Evolutionary conservation across 345 rosid genomes (phyloP).

Genomic region (Eutrema heterophyllum): DNA sequence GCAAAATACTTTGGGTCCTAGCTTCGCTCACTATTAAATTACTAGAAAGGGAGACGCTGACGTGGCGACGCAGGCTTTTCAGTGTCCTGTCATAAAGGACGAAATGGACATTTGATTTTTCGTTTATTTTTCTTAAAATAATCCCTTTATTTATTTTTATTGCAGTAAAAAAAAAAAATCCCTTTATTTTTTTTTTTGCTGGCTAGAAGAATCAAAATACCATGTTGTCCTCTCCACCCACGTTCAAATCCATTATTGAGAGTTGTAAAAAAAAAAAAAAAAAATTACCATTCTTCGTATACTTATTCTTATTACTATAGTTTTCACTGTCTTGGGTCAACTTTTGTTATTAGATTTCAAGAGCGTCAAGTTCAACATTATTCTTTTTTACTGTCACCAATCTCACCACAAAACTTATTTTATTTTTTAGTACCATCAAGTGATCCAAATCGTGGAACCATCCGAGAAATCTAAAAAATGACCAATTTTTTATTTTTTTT

Average conservation of each 20-base stretch:
- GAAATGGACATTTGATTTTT: slow-evolving; percentile 20
- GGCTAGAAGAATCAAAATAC: neutral
- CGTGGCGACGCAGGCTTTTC: slow-evolving; percentile 35
- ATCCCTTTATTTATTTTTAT: too few species aligned
- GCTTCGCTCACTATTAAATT: slow-evolving; percentile 19
- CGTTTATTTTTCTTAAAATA: neutral
- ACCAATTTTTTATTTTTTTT: neutral
- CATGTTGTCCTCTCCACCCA: neutral
- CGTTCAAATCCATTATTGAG: neutral
- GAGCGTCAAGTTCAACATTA: neutral
- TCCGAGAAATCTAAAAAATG: neutral
- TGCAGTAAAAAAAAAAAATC: too few species aligned
- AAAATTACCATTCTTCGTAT: neutral
- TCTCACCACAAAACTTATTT: neutral
- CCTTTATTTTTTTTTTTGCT: neutral
- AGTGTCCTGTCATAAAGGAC: slow-evolving; percentile 35
- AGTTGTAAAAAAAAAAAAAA: neutral
- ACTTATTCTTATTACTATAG: neutral
- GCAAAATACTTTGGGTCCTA: slow-evolving; percentile 5
- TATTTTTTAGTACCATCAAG: neutral
- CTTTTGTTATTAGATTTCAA: neutral
- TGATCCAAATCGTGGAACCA: neutral
- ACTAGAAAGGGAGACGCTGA: slow-evolving; percentile 11
- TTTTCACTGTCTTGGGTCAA: neutral
- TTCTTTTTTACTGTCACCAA: neutral